Conservation (phyloP, 768 basidiomycete species). For the Xerocomellus intermedius region DNA sequence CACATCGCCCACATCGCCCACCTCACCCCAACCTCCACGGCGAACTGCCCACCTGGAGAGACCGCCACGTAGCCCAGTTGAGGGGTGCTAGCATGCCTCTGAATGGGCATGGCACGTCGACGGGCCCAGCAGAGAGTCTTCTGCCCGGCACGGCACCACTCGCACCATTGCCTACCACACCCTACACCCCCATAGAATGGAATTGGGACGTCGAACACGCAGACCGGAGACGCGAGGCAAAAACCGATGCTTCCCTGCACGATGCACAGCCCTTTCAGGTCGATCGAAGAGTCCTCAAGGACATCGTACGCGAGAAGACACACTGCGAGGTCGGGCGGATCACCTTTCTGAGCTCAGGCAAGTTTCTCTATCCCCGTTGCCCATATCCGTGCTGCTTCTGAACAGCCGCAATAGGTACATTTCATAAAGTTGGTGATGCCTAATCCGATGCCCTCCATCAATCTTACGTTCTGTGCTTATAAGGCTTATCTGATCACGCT, state of each 20-base stretch:
- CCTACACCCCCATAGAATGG: conserved; percentile 48
- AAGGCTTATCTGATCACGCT: conserved; percentile 80
- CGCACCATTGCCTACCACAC: conserved; percentile 1
- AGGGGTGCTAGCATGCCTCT: conserved; percentile 12
- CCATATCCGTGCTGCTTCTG: conserved; percentile 10
- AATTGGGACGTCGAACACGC: conserved; percentile 69
- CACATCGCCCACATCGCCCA: not conserved
- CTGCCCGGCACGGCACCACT: conserved; percentile 27
- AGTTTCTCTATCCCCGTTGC: conserved; percentile 23
- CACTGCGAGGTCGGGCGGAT: conserved; percentile 66
- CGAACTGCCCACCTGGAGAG: conserved; percentile 1
- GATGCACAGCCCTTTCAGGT: conserved; percentile 68
- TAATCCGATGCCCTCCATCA: not conserved
- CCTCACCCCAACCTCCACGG: not conserved
- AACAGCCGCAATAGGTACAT: conserved; percentile 56
- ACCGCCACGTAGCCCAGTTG: conserved; percentile 4
- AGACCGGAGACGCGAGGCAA: conserved; percentile 64
- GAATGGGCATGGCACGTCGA: not conserved
- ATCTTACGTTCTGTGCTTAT: conserved; percentile 6
- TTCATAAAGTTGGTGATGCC: conserved; percentile 63
- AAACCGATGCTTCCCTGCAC: conserved; percentile 61
- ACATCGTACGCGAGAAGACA: conserved; percentile 73
- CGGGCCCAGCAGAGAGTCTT: not conserved
- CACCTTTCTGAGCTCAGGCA: conserved; percentile 71
- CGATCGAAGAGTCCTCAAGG: conserved; percentile 71